Percentiles rank a stretch among this genome's conserved stretches.
These are phyloP conservation scores for Podaxis mareebaensis DNA, from an alignment of 768 basidiomycete genomes.

Conservation along the genomic window DNA sequence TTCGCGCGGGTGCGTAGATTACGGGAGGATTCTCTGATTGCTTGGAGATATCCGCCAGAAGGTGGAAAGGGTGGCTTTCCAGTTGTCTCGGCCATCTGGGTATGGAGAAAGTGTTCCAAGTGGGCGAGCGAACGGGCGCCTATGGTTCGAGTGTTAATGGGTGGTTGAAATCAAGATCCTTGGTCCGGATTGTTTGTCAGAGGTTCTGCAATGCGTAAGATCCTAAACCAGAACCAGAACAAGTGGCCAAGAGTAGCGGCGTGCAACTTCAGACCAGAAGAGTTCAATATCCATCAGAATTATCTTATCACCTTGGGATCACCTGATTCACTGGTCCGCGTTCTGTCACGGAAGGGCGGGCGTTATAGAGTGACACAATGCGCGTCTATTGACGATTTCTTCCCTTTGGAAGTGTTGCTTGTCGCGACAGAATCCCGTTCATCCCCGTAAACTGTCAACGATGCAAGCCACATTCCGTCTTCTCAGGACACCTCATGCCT, in stretches of 20 bases:
- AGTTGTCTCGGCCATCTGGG: background rate
- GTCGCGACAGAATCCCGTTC: background rate
- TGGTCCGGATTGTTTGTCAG: background rate
- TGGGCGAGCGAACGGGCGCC: background rate
- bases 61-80: conserved; percentile 40
- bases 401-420: background rate
- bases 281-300: background rate
- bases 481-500: background rate
- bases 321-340: no score
- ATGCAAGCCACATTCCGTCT: background rate
- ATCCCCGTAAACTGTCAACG: background rate
- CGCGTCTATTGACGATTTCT: background rate
- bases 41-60: conserved; percentile 46
- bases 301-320: no score
- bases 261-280: background rate
- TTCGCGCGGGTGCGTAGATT: conserved; percentile 45
- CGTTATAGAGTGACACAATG: background rate
- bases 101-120: background rate
- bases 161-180: background rate
- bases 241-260: background rate
- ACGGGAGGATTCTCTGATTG: conserved; percentile 55
- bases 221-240: background rate
- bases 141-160: background rate
- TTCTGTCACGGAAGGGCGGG: no score
- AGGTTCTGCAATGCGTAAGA: no score